Evolutionary conservation across 169 alveolate genomes (phyloP).

Genomic region (Plasmodium gallinaceum): DNA sequence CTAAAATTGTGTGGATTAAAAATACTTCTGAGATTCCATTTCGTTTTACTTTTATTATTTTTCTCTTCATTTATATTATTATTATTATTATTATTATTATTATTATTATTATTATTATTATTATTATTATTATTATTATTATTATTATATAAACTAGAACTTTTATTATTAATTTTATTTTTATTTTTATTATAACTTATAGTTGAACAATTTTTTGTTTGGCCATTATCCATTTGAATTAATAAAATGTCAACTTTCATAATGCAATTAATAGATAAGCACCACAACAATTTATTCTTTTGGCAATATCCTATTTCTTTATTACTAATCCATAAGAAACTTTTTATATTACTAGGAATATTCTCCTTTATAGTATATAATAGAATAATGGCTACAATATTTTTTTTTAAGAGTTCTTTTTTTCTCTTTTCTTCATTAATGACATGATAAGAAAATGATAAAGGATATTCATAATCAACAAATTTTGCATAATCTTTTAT

Average conservation of each 20-base stretch:
- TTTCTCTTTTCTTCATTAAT: conserved; percentile 73
- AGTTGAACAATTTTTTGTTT: conserved; percentile 7
- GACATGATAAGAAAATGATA: conserved; percentile 83
- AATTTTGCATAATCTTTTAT: conserved; percentile 81
- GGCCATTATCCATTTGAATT: conserved; percentile 42
- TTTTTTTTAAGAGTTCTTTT: conserved; percentile 80
- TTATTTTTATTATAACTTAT: background rate
- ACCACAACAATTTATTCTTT: conserved; percentile 69
- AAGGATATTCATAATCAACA: conserved; percentile 83
- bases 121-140: background rate
- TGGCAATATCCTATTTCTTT: conserved; percentile 75
- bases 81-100: background rate
- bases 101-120: background rate
- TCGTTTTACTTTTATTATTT: conserved; percentile 11
- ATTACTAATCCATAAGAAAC: conserved; percentile 69
- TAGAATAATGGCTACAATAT: conserved; percentile 81
- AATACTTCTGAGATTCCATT: conserved; percentile 22
- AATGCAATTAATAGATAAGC: conserved; percentile 47
- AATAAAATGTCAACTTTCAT: conserved; percentile 55
- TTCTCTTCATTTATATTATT: conserved; percentile 8
- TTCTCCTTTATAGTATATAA: conserved; percentile 58
- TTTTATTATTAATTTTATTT: background rate
- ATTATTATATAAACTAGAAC: background rate
- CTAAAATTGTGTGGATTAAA: conserved; percentile 48
- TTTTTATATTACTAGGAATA: conserved; percentile 38